Evolutionary conservation across 1,284 basidiomycete genomes (phyloP).

Genomic region (Anthracocystis setariae): DNA sequence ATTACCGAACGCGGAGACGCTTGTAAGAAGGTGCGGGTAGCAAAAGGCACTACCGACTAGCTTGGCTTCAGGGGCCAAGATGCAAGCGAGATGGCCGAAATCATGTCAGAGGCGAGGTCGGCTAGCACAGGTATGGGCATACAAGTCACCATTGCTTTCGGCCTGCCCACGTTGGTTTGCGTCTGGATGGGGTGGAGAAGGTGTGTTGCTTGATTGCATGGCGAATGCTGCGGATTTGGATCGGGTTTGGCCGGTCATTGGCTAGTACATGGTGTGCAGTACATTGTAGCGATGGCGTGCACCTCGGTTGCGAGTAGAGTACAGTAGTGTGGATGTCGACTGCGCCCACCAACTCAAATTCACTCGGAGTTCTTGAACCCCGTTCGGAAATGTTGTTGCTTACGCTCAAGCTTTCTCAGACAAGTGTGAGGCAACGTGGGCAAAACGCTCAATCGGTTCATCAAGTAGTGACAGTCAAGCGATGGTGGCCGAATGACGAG

Average conservation of each 20-base stretch:
- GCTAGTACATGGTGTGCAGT: neutral
- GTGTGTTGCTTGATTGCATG: neutral
- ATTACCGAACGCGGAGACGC: too few relatives aligned
- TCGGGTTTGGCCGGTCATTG: conserved; percentile 7
- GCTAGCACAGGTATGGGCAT: conserved; percentile 9
- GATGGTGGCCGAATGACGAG: too few relatives aligned
- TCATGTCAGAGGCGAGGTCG: conserved; percentile 24
- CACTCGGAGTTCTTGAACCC: neutral
- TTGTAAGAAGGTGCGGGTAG: too few relatives aligned
- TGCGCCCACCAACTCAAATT: too few relatives aligned
- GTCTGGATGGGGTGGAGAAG: conserved; percentile 3
- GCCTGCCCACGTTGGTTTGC: too few relatives aligned
- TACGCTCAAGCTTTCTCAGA: neutral
- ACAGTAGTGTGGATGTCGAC: too few relatives aligned
- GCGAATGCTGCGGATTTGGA: neutral
- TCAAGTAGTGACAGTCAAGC: too few relatives aligned
- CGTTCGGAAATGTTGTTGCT: neutral
- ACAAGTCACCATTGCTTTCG: too few relatives aligned
- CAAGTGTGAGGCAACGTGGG: neutral
- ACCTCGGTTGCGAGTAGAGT: conserved; percentile 17
- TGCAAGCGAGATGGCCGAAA: conserved; percentile 14
- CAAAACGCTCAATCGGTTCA: too few relatives aligned
- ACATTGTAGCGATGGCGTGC: conserved; percentile 6
- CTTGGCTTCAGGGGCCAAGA: too few relatives aligned
- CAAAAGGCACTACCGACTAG: too few relatives aligned